Evolutionary conservation across 73 alveolate species (phyloP), one percentile per base, ranked within the genome.

Genomic region (Blepharisma japonicum): DNA sequence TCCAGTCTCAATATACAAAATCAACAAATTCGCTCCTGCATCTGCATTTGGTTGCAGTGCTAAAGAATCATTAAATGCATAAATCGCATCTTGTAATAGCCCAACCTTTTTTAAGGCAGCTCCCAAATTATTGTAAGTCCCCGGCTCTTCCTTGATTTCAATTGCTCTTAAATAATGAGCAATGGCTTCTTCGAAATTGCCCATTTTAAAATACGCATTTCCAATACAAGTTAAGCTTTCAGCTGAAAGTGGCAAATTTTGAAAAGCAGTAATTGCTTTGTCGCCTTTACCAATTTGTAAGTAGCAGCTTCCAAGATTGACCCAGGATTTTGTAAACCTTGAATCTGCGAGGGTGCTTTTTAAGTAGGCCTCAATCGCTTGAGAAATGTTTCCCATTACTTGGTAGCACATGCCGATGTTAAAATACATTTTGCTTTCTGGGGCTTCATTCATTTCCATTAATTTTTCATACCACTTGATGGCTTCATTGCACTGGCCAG

Each of bases 321-420:
- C 38, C 14, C n/a, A n/a, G 23, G 74, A n/a, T 61, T 61, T 61
- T 61, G 74, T 61, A 61, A 61, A 61, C 2, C 47, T 20, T 9
- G 74, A 14, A 25, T 61, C 74, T 25, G 23, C 47, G 74, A 14
- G 14, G 2, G 23, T 61, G 23, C 74, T 61, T 61, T 61, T 61
- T 18, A 61, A 25, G 47, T 9, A 61, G 23, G 74, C 14, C 5
- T 61, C 47, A 20, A 61, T 61, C n/a, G 74, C 74, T 14, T 14
- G 74, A 18, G 74, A 25, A 39, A 14, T 14, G 47, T 61, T 61
- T 14, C 23, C 23, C 23, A 61, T n/a, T 25, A 14, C 74, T 61
- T 61, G 74, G 46, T 61, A 61, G 23, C 74, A 61, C 74, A 61
- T 61, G n/a, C 74, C 74, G 3, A 61, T 61, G 48, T 61, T 61